A percentile compares a stretch with the other conserved stretches of the same genome.
Evolutionary conservation across 2,329 filamentous ascomycete species (phyloP).

Genomic region (Penicillium olsonii): DNA sequence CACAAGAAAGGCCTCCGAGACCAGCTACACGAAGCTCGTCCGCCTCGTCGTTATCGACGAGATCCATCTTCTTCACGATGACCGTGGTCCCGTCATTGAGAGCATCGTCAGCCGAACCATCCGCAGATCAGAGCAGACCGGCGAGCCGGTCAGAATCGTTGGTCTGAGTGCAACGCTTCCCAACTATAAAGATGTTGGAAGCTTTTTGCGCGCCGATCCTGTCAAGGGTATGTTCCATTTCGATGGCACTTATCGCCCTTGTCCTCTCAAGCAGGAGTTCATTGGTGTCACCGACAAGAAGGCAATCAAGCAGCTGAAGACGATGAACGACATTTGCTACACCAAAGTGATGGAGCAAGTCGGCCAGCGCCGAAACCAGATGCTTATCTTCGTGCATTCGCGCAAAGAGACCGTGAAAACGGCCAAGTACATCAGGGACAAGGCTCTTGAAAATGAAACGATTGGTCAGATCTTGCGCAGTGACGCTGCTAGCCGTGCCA

Average conservation of each 20-base stretch:
- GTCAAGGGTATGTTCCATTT: conserved; percentile 92
- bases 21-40: conserved; percentile 96
- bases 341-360: conserved; percentile 97
- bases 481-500: conserved; percentile 87
- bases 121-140: conserved; percentile 87
- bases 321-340: conserved; percentile 99
- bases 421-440: conserved; percentile 92
- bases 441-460: conserved; percentile 93
- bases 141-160: conserved; percentile 86
- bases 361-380: conserved; percentile 88
- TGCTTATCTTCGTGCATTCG: conserved; percentile 98
- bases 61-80: conserved; percentile 95
- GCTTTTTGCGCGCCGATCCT: conserved; percentile 86
- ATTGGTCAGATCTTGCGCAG: conserved; percentile 93
- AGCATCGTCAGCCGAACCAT: conserved; percentile 96
- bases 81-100: conserved; percentile 93
- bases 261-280: conserved; percentile 93
- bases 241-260: conserved; percentile 89
- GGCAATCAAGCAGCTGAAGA: conserved; percentile 97
- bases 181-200: conserved; percentile 95
- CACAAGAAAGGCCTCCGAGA: conserved; percentile 93
- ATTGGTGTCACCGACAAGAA: conserved; percentile 97
- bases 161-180: conserved; percentile 93
- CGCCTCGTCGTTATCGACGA: conserved; percentile 96
- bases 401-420: conserved; percentile 98